Evolutionary conservation across 805 yeast species (phyloP).

Genomic region (Candida montana): DNA sequence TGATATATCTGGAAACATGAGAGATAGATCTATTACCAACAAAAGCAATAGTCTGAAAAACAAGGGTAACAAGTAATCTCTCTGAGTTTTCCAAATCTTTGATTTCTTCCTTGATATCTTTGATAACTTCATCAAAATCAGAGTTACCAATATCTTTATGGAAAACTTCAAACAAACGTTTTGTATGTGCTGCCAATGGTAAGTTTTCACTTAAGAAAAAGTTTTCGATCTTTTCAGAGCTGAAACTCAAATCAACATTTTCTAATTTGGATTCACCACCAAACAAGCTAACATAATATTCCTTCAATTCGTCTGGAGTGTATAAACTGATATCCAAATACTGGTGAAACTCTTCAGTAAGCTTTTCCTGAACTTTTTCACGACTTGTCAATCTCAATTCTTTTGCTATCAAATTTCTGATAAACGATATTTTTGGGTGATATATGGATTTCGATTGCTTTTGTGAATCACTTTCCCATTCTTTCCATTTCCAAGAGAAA

Average conservation of each 20-base stretch:
- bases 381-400: conserved; percentile 81
- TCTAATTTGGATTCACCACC: conserved; percentile 24
- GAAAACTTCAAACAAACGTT: conserved; percentile 32
- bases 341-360: conserved; percentile 52
- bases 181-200: conserved; percentile 32
- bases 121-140: conserved; percentile 27
- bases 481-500: conserved; percentile 97
- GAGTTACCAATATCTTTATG: conserved; percentile 28
- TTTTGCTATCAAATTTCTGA: conserved; percentile 73
- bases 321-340: conserved; percentile 42
- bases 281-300: conserved; percentile 33
- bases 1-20: conserved; percentile 57
- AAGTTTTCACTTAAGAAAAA: conserved; percentile 33
- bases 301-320: conserved; percentile 28
- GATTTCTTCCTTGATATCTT: conserved; percentile 26
- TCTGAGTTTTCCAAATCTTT: conserved; percentile 31
- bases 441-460: conserved; percentile 39
- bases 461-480: conserved; percentile 70
- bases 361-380: conserved; percentile 62
- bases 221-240: conserved; percentile 29
- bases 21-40: conserved; percentile 88
- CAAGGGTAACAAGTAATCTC: conserved; percentile 49
- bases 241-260: conserved; percentile 10
- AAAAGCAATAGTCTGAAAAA: conserved; percentile 68
- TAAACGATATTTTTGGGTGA: conserved; percentile 71